Base-by-base conservation (phyloP, 1,284 basidiomycete species). In the Stygiomarasmius scandens region DNA sequence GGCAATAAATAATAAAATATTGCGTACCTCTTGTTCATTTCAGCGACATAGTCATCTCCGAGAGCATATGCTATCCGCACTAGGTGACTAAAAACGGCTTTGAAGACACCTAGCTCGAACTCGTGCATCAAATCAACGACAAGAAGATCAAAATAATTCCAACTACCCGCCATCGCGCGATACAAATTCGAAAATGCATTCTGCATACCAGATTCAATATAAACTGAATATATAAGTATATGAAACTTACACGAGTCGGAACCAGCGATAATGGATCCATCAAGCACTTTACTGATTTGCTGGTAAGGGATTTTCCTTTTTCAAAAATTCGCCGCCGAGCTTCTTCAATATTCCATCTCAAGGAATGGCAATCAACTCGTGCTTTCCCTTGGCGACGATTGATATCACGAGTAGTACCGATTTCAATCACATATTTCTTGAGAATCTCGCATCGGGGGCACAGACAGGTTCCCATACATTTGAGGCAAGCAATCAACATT, bases 101-200 rank as follows among this genome's bases (percentile, higher is more conserved):
- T 76, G 73, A 74, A 78, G 0, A 73, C 66, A 1, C 75, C 76
- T 0, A 77, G 60, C 55, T 77, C 73, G 27, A 73, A 64, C 55
- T 77, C 70, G 50, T 78, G 75, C 59, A 78, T 46, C 4, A 75
- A 49, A 56, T 78, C 76, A 0, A 69, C 64, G 0, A 69, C 65
- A 0, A 78, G 63, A 29, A 74, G 41, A 4, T 53, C 45, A 52
- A 54, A 66, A 22, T 61, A 53, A 51, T 61, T 1, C n/a, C n/a
- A n/a, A n/a, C n/a, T 24, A 64, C 0, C 66, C 69, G 54, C 58
- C 22, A 49, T 29, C 22, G 20, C 24, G 5, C 16, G 43, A 14
- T 64, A 49, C 8, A 2, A 68, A 55, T 0, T 32, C 16, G 0
- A 78, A 41, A 78, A 74, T 0, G 72, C 66, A 54, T 74, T 77